Conservation (phyloP, 345 rosid species). For the Salix purpurea region DNA sequence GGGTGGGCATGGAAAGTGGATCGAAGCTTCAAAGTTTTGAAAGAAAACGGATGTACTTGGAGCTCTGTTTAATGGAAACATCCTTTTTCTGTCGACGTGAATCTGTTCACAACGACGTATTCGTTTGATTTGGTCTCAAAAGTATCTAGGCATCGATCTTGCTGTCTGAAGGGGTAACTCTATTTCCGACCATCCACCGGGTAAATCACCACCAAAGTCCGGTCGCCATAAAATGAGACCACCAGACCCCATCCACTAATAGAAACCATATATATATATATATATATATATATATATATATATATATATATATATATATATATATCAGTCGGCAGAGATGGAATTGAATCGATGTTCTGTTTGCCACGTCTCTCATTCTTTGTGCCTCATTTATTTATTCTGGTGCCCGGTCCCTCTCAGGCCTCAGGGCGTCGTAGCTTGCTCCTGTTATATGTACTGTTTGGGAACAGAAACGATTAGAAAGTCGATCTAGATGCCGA, state of each 20-base stretch:
- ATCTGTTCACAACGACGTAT: not conserved
- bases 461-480: too few relatives aligned
- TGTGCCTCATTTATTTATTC: not conserved
- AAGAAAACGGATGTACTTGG: not conserved
- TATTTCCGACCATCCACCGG: not conserved
- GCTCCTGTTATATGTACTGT: not conserved
- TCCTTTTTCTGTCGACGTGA: not conserved
- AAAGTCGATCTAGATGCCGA: too few relatives aligned
- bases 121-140: conserved; percentile 8
- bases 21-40: not conserved
- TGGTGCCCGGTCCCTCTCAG: not conserved
- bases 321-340: not conserved
- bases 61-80: not conserved
- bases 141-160: not conserved
- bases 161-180: not conserved
- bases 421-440: not conserved
- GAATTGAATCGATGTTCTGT: not conserved
- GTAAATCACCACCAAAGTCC: not conserved
- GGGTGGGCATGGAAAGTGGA: not conserved
- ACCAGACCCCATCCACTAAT: not conserved
- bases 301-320: too few relatives aligned
- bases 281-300: too few relatives aligned
- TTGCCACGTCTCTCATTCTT: not conserved
- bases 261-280: not conserved
- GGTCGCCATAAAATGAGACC: conserved; percentile 18